These are phyloP conservation scores for Diplodia corticola DNA, from an alignment of 2,329 filamentous ascomycete genomes.

Conservation along the genomic window DNA sequence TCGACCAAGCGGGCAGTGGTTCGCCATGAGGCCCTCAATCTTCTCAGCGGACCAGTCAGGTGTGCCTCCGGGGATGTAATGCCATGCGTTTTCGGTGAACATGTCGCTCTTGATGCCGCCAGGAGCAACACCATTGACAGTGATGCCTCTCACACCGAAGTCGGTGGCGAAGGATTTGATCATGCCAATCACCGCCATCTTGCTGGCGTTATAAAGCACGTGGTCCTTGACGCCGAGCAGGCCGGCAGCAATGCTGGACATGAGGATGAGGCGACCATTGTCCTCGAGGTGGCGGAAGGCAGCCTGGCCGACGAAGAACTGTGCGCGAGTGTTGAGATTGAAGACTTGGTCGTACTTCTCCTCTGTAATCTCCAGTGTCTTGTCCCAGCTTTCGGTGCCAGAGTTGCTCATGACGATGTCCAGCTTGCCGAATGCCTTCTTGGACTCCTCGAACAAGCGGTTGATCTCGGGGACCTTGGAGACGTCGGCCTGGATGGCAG, in stretches of 20 bases:
- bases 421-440: conserved; percentile 45
- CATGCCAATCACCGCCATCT: conserved; percentile 72
- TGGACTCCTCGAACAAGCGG: conserved; percentile 53
- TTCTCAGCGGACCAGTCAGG: conserved; percentile 53
- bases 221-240: conserved; percentile 70
- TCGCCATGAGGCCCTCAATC: conserved; percentile 53
- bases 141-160: conserved; percentile 67
- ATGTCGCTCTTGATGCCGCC: conserved; percentile 76
- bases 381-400: conserved; percentile 66
- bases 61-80: conserved; percentile 50
- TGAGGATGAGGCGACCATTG: conserved; percentile 72
- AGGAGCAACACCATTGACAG: conserved; percentile 71
- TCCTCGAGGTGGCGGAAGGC: conserved; percentile 69
- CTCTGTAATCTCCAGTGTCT: conserved; percentile 66
- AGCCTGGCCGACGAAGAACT: conserved; percentile 78
- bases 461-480: conserved; percentile 58
- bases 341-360: conserved; percentile 73
- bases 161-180: conserved; percentile 71
- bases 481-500: conserved; percentile 62
- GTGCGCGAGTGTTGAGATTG: conserved; percentile 66
- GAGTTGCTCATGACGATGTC: conserved; percentile 56
- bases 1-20: conserved; percentile 50
- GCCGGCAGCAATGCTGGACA: conserved; percentile 69
- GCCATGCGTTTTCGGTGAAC: conserved; percentile 66
- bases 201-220: conserved; percentile 69